Evolutionary conservation across 179 eudicot genomes (phyloP), one percentile per base, ranked within the genome.

Genomic region (Camellia oleifera): DNA sequence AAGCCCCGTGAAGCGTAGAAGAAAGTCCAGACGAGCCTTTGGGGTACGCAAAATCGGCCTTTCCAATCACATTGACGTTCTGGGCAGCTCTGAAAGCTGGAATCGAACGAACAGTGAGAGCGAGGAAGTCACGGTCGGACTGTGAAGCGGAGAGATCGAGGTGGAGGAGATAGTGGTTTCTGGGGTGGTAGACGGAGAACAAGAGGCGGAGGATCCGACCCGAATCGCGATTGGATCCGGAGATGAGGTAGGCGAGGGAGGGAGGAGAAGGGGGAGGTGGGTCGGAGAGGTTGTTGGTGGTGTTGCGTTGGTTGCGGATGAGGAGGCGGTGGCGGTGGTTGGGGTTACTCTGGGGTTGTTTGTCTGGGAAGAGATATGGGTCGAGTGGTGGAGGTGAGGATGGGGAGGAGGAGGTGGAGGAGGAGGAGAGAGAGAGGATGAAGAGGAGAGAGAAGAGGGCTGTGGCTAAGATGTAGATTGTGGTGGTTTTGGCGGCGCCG

Each of bases 61-160:
- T 89, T 1, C 99, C 99, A 66, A 95, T 50, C 4, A 95, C 94
- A 81, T 90, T 84, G 9, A 95, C 98, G 83, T 95, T 95, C 76
- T 64, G 84, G 69, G 95, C 95, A 69, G 97, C 99, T 69, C 52
- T 79, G 58, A 91, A 89, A 20, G 91, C 32, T 60, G 89, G 85
- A 20, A 86, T 56, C 0, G 92, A 86, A 60, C 79, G 88, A 40
- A 93, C 88, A 4, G 75, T 60, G 6, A 75, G 50, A 2, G 94
- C 97, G 54, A 95, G 78, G 7, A 46, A 26, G 52, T 90, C 87
- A 1, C 98, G 87, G n/a, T 91, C 97, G 26, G 82, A 5, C 23
- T 95, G 92, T 14, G 90, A 82, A 7, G 95, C 95, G 69, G 83
- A 77, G 54, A 72, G 84, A 82, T 95, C 94, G 48, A 95, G 91